These are phyloP conservation scores for Monosporascus cannonballus DNA, from an alignment of 2,329 filamentous ascomycete species.

Conservation along the genomic window DNA sequence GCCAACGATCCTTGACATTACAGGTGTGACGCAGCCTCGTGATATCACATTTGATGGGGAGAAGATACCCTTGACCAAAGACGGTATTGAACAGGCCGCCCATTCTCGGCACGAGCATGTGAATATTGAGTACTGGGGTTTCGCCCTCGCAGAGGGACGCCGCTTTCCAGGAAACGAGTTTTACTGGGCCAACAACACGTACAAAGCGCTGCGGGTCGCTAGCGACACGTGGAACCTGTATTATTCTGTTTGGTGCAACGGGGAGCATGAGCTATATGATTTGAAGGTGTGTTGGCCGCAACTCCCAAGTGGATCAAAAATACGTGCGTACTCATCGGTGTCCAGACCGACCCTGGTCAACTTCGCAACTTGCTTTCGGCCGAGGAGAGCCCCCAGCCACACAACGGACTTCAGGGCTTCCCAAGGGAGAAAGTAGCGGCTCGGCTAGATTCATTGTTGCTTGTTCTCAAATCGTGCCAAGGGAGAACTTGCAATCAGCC, in stretches of 20 bases:
- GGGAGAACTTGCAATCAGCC: conserved; percentile 46
- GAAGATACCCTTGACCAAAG: conserved; percentile 17
- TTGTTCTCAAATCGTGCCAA: conserved; percentile 57
- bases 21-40: conserved; percentile 31
- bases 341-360: conserved; percentile 46
- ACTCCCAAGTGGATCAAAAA: not conserved
- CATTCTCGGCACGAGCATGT: conserved; percentile 35
- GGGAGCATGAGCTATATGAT: conserved; percentile 61
- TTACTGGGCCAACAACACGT: conserved; percentile 36
- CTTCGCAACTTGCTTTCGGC: conserved; percentile 36
- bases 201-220: conserved; percentile 42
- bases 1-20: conserved; percentile 40
- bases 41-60: not conserved
- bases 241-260: conserved; percentile 62
- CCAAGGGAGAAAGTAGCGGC: conserved; percentile 34
- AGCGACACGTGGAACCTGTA: conserved; percentile 41
- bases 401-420: conserved; percentile 22
- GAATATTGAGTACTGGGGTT: conserved; percentile 44
- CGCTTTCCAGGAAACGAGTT: conserved; percentile 37
- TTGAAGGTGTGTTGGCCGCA: conserved; percentile 36
- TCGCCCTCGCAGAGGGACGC: not conserved
- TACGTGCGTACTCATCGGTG: not conserved
- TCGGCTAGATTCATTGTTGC: conserved; percentile 51
- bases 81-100: conserved; percentile 3
- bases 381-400: conserved; percentile 3